These are phyloP conservation scores for Cercophora scortea DNA, from an alignment of 495 filamentous ascomycete species.

Conservation along the genomic window DNA sequence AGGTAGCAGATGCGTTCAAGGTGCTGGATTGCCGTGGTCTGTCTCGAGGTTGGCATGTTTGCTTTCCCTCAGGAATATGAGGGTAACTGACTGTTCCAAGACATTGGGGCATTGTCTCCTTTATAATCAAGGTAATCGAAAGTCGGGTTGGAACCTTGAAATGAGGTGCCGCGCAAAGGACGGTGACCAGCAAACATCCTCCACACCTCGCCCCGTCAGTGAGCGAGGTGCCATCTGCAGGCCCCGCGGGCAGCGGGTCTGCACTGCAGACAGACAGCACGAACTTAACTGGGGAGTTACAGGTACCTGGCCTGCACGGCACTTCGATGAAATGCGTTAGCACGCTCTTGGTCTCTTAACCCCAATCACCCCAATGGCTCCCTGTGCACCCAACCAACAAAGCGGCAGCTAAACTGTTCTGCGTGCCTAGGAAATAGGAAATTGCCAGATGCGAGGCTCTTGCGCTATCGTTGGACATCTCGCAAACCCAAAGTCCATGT, in stretches of 20 bases:
- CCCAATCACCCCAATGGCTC: not conserved
- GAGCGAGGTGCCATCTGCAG: conserved; percentile 2
- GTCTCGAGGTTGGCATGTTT: too few relatives aligned
- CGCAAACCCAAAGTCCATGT: conserved; percentile 7
- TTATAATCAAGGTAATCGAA: too few relatives aligned
- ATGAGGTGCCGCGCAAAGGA: not conserved
- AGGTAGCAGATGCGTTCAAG: too few relatives aligned
- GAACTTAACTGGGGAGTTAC: conserved; percentile 9
- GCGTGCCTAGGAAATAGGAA: too few relatives aligned
- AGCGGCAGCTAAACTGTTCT: too few relatives aligned
- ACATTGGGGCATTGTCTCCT: too few relatives aligned
- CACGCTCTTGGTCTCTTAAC: not conserved
- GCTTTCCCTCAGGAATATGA: too few relatives aligned
- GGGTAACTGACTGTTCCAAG: too few relatives aligned
- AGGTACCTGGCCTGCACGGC: conserved; percentile 7
- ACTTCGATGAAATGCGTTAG: conserved; percentile 18
- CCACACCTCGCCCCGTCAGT: not conserved
- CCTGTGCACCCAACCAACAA: too few relatives aligned
- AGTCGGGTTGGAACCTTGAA: too few relatives aligned
- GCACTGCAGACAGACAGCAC: not conserved
- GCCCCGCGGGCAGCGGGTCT: conserved; percentile 11
- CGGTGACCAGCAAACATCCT: conserved; percentile 1
- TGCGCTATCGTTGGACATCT: conserved; percentile 2
- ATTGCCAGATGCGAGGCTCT: too few relatives aligned
- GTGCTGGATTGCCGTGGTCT: too few relatives aligned